These are phyloP conservation scores for Annulohypoxylon maeteangense DNA, from an alignment of 495 filamentous ascomycete species.

Conservation along the genomic window DNA sequence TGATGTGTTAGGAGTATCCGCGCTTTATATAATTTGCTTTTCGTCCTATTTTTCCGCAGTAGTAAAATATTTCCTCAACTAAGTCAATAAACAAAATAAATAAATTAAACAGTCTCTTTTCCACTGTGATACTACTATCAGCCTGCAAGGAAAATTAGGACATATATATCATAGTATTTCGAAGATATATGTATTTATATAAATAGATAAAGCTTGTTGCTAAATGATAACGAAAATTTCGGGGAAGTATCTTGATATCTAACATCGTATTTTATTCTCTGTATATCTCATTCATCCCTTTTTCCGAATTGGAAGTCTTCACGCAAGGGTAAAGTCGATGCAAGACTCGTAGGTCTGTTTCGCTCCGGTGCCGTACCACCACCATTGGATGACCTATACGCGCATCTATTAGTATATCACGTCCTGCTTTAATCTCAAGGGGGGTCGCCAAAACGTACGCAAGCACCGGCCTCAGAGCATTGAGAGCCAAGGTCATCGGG, in stretches of 20 bases:
- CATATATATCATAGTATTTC: background rate
- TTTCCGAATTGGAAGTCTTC: background rate
- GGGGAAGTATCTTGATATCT: conserved; percentile 15
- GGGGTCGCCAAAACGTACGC: conserved; percentile 52
- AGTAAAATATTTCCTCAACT: conserved; percentile 40
- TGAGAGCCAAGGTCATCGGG: conserved; percentile 65
- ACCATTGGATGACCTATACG: conserved; percentile 71
- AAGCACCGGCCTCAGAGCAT: conserved; percentile 70
- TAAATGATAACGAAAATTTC: background rate
- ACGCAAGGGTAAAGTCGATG: conserved; percentile 70
- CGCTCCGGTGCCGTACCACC: conserved; percentile 73
- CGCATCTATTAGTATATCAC: background rate
- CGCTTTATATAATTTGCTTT: conserved; percentile 47
- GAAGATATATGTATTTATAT: background rate
- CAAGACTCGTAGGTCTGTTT: conserved; percentile 80
- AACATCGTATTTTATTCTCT: background rate
- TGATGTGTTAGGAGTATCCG: conserved; percentile 49
- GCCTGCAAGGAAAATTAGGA: too few relatives aligned
- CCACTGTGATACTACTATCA: background rate
- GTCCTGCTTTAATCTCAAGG: background rate
- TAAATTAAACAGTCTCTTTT: conserved; percentile 3
- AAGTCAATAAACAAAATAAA: conserved; percentile 37
- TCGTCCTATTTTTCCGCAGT: conserved; percentile 33
- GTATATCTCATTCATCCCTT: background rate
- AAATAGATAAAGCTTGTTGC: background rate